phyloP scores from a whole-genome alignment of 371 early-diverging fungal genomes.

The Amoeboaphelidium protococcarum region DNA sequence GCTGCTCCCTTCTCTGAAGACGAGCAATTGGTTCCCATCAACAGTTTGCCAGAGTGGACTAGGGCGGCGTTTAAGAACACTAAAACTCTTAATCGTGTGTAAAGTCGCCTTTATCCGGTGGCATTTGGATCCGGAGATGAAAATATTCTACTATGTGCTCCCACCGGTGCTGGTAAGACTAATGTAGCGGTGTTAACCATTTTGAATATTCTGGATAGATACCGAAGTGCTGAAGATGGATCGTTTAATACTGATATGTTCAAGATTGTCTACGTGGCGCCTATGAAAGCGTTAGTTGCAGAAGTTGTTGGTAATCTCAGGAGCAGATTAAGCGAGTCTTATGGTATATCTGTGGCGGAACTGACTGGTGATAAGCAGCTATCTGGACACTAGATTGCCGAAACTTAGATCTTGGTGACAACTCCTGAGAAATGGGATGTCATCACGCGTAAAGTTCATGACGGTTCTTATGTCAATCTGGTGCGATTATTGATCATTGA shows the following conservation, averaged over 20 bases:
- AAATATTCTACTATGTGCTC: constrained; percentile 93
- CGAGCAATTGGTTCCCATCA: constrained; percentile 41
- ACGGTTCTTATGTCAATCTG: too few relatives aligned
- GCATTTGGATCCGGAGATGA: constrained; percentile 71
- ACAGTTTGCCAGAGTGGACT: constrained; percentile 59
- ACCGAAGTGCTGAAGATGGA: too few relatives aligned
- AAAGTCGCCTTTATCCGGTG: constrained; percentile 58
- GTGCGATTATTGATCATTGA: constrained; percentile 93
- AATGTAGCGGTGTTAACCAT: constrained; percentile 93
- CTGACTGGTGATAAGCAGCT: constrained; percentile 95
- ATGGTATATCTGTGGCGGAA: constrained; percentile 78
- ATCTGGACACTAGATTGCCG: constrained; percentile 73
- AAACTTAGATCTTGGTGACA: constrained; percentile 91
- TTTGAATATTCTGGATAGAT: constrained; percentile 50
- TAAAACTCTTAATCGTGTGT: constrained; percentile 58
- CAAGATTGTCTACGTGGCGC: constrained; percentile 98
- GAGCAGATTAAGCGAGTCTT: constrained; percentile 48
- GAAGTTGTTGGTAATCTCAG: constrained; percentile 89
- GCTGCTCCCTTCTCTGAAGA: constrained; percentile 23
- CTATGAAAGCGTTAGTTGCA: constrained; percentile 97
- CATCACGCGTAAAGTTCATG: constrained; percentile 80
- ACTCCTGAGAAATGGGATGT: constrained; percentile 99
- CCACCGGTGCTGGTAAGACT: constrained; percentile 98
- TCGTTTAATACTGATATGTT: too few relatives aligned
- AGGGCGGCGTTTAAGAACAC: constrained; percentile 50